Evolutionary conservation across 768 basidiomycete genomes (phyloP), one percentile per base, ranked within the genome.

Genomic region (Serendipita indica): DNA sequence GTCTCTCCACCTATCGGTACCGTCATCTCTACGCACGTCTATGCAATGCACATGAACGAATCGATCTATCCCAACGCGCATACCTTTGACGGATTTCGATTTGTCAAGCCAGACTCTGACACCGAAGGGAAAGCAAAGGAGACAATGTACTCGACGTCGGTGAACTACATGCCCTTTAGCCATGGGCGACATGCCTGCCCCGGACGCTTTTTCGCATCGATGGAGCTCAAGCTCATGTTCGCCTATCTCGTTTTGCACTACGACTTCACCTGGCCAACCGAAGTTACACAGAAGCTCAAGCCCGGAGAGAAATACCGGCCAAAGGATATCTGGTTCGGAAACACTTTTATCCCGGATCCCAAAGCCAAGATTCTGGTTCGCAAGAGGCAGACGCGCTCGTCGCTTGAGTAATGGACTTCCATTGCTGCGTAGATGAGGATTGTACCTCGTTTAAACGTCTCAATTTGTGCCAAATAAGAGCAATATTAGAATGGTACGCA

Each of bases 51-150:
- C 12, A 10, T 16, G 2, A 58, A 61, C 34, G 41, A 59, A 13
- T 20, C 45, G 22, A 43, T 45, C 20, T 61, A 61, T n/a, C 28
- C n/a, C 7, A 34, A 59, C 18, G 25, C 58, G 3, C 25, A 58
- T 16, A 12, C 45, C 18, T 54, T 82, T 54, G 71, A 79, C 37
- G 74, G 74, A 0, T 78, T 77, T 65, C 76, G 80, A 2, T 81
- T 78, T 62, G 67, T 70, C 0, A 64, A 70, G n/a, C n/a, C n/a
- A n/a, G n/a, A n/a, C n/a, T n/a, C n/a, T n/a, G n/a, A n/a, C n/a
- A n/a, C n/a, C n/a, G n/a, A n/a, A n/a, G n/a, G n/a, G 35, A 45
- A 67, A 73, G n/a, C 61, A 59, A 34, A 33, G 32, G 49, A 18
- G 32, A 54, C 71, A 46, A 69, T 72, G 46, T 68, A 68, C 27